Base-by-base conservation (phyloP, 177 flowering plant genomes). In the Tripterygium wilfordii region DNA sequence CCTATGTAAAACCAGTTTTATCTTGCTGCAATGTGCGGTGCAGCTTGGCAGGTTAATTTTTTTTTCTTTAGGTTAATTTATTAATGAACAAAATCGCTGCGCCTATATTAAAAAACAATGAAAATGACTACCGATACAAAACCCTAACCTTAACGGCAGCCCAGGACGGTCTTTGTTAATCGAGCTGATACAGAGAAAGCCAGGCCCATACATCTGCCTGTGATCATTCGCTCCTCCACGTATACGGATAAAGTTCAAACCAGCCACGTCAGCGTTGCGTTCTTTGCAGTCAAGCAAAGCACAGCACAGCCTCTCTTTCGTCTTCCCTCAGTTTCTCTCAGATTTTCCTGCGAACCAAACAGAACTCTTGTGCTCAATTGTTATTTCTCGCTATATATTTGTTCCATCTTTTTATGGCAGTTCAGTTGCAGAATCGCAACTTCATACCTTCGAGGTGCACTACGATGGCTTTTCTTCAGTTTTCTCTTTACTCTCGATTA, bases 151-250 rank as follows among this genome's bases (percentile, higher is more conserved):
- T n/a, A n/a, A n/a, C n/a, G n/a, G n/a, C n/a, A n/a, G n/a, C n/a
- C n/a, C n/a, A n/a, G n/a, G n/a, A n/a, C n/a, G n/a, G n/a, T n/a
- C n/a, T n/a, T n/a, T n/a, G n/a, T n/a, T 6, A 30, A 30, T 30
- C 7, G 12, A 30, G 12, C 12, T 30, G 12, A 30, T 6, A 30
- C 7, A 12, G 12, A 30, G 33, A 30, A 30, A 30, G 12, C 33
- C 12, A 30, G 12, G 7, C 33, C 8, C 7, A 30, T 6, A 30
- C 12, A 30, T 30, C 33, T 30, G 33, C 61, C 2, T 50, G 66
- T 68, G 73, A 55, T 40, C 10, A 30, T n/a, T 9, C 53, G 43
- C 23, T 43, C 44, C 46, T 56, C 73, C 73, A 68, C 73, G 73
- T 68, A 41, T 52, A 5, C 57, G 69, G 69, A 68, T 68, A 68